A percentile compares a stretch with the other conserved stretches of the same genome.
These are phyloP conservation scores for Margaritispora aquatica DNA, from an alignment of 495 filamentous ascomycete genomes.

Conservation along the genomic window DNA sequence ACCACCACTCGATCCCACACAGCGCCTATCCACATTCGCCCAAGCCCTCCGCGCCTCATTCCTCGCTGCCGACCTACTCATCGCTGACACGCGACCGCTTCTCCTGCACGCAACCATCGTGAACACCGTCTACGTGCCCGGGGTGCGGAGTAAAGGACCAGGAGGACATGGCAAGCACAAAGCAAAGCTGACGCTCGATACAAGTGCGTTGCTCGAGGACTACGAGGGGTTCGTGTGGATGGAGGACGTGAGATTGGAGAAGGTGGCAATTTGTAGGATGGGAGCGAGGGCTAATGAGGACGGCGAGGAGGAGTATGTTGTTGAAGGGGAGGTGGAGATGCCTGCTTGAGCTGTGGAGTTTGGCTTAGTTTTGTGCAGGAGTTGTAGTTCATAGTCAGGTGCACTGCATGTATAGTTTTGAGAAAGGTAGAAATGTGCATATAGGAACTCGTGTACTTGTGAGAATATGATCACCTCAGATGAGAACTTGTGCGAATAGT, in stretches of 20 bases:
- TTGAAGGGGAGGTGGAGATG: conserved; percentile 40
- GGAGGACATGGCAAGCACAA: conserved; percentile 26
- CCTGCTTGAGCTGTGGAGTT: too few species aligned
- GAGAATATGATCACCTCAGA: too few species aligned
- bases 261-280: conserved; percentile 70
- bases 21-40: conserved; percentile 56
- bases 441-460: too few species aligned
- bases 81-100: conserved; percentile 55
- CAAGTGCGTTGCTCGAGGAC: conserved; percentile 39
- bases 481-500: too few species aligned
- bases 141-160: conserved; percentile 23
- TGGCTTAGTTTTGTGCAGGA: too few species aligned
- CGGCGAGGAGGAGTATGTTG: conserved; percentile 38
- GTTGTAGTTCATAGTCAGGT: too few species aligned
- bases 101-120: conserved; percentile 79
- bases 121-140: conserved; percentile 77
- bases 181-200: conserved; percentile 45
- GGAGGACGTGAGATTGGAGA: conserved; percentile 51
- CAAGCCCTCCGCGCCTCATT: conserved; percentile 55
- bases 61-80: conserved; percentile 53
- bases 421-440: too few species aligned
- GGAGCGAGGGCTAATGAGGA: conserved; percentile 57
- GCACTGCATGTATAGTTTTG: too few species aligned
- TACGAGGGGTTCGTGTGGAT: conserved; percentile 57
- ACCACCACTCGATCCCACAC: conserved; percentile 37